These are phyloP conservation scores for Verticillium klebahnii DNA, from an alignment of 2,329 filamentous ascomycete species.

Conservation along the genomic window DNA sequence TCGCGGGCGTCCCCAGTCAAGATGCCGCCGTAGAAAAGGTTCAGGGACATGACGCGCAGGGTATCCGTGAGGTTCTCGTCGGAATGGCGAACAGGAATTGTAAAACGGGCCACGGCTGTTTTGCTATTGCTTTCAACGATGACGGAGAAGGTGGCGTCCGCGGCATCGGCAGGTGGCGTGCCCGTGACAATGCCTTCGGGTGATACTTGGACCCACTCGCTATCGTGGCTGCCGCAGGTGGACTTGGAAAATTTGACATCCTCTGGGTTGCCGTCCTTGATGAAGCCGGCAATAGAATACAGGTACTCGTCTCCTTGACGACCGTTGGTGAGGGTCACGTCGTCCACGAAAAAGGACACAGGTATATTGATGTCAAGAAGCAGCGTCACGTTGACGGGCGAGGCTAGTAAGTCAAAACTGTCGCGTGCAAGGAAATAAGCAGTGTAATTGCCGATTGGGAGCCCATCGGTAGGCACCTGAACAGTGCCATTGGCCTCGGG, in stretches of 20 bases:
- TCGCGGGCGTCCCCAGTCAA: conserved; percentile 27
- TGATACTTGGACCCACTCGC: conserved; percentile 26
- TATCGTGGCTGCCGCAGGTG: conserved; percentile 8
- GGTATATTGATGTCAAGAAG: conserved; percentile 6
- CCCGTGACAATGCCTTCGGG: conserved; percentile 28
- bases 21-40: conserved; percentile 33
- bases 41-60: conserved; percentile 30
- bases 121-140: conserved; percentile 21
- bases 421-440: conserved; percentile 29
- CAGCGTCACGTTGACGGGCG: conserved; percentile 24
- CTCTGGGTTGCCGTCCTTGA: conserved; percentile 19
- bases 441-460: conserved; percentile 25
- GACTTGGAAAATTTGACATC: conserved; percentile 21
- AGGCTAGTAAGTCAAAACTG: conserved; percentile 28
- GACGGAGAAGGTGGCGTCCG: conserved; percentile 14
- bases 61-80: conserved; percentile 23
- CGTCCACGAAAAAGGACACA: conserved; percentile 21
- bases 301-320: conserved; percentile 27
- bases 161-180: conserved; percentile 17
- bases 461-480: conserved; percentile 14
- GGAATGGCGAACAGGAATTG: conserved; percentile 23
- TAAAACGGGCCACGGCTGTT: conserved; percentile 20
- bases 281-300: conserved; percentile 24
- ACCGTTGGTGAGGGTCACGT: conserved; percentile 27
- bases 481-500: conserved; percentile 20